These are phyloP conservation scores for Tuber aestivum DNA, from an alignment of 495 filamentous ascomycete genomes.

Conservation along the genomic window DNA sequence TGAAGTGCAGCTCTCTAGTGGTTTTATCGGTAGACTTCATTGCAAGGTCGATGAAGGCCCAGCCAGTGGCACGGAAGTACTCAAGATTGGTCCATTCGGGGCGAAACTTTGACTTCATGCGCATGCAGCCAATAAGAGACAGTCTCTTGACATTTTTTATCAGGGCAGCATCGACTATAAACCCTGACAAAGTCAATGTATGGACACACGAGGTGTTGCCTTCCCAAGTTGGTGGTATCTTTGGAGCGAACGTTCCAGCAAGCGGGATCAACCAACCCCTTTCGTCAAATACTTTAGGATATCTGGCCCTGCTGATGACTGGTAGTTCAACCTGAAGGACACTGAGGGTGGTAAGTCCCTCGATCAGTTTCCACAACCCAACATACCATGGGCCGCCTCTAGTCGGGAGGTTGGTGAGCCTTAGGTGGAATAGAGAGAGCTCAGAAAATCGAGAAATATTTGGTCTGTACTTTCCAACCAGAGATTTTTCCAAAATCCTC, in stretches of 20 bases:
- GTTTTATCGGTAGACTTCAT: neutral
- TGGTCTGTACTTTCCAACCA: slow-evolving; percentile 24
- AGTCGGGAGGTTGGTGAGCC: slow-evolving; percentile 25
- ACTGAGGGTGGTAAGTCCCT: slow-evolving; percentile 8
- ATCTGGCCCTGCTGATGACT: slow-evolving; percentile 15
- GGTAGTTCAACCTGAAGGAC: slow-evolving; percentile 19
- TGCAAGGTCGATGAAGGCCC: neutral
- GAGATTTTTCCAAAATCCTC: neutral
- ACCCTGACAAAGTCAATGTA: slow-evolving; percentile 22
- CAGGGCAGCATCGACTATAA: slow-evolving; percentile 20
- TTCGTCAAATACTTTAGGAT: slow-evolving; percentile 19
- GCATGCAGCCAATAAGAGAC: neutral
- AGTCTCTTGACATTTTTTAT: neutral
- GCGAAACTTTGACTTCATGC: neutral
- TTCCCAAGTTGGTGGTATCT: neutral
- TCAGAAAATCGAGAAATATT: slow-evolving; percentile 6
- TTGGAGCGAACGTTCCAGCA: neutral
- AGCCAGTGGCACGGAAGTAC: neutral
- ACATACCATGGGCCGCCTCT: slow-evolving; percentile 25
- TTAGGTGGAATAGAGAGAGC: slow-evolving; percentile 20
- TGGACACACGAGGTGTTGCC: neutral
- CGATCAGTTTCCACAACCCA: slow-evolving; percentile 21
- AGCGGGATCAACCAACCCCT: neutral
- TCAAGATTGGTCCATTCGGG: neutral
- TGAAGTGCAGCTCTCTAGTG: neutral